Evolutionary conservation across 2,329 filamentous ascomycete species (phyloP), one percentile per base, ranked within the genome.

Genomic region (Periconia digitata): DNA sequence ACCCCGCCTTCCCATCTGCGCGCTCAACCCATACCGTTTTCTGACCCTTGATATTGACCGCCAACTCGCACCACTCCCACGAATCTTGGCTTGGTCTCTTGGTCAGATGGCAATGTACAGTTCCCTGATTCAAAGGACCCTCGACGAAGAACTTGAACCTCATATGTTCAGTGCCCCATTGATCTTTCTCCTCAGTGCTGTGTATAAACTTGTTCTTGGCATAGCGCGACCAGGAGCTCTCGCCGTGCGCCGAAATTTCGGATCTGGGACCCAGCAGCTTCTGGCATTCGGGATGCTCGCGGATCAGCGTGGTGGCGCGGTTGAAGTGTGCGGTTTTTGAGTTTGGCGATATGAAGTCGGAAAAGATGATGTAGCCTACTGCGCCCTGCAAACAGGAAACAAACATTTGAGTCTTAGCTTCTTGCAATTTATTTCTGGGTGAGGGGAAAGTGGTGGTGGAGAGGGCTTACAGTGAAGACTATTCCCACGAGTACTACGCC

Each of bases 241-340:
- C 90, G 34, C 92, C 92, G 69, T 87, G 89, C 0, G 91, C 90
- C 18, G 78, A 79, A 48, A 97, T 92, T 66, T 91, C 82, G 51
- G 85, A 85, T 34, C 65, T 67, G 15, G 90, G 85, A 13, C 91
- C 91, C 1, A 97, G 80, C 6, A 95, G 69, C 47, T 86, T 83
- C 22, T 85, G 76, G 65, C 89, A 95, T 48, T 83, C 78, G 0
- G 81, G 70, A 64, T 95, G 87, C 44, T 81, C 79, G 67, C 86
- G 89, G 67, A 97, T 85, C 52, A 85, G 84, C 63, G 89, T 83
- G 40, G 95, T 87, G 1, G 90, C 89, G 54, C 88, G 86, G 74
- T 95, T 95, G 79, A 95, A 96, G 67, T 94, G 85, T 47, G 85
- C 83, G 15, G 87, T 92, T 72, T 90, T 92, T 76, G 89, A 94